phyloP scores from a whole-genome alignment of 257 asterid genomes.

The Thymus quinquecostatus region DNA sequence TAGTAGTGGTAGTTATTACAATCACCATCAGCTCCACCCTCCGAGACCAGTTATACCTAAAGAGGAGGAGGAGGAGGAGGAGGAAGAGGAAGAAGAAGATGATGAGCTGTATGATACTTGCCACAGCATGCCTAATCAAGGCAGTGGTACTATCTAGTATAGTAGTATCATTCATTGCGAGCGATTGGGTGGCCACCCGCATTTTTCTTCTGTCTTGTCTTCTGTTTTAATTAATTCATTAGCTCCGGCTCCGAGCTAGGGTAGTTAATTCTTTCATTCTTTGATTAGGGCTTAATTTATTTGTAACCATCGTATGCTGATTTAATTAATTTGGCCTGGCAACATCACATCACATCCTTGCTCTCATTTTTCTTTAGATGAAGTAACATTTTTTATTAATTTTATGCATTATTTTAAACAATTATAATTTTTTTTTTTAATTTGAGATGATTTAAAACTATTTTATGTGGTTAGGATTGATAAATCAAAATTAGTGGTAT shows the following conservation, averaged over 20 bases:
- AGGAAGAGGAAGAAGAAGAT: conserved; percentile 37
- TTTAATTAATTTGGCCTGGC: background rate
- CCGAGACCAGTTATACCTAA: background rate
- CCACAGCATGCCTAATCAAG: conserved; percentile 35
- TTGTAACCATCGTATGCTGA: background rate
- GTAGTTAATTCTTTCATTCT: background rate
- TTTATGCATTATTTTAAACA: too few species aligned
- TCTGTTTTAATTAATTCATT: too few species aligned
- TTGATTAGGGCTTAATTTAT: background rate
- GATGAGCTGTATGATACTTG: conserved; percentile 38
- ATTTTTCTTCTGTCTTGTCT: background rate
- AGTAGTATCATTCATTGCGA: too few species aligned
- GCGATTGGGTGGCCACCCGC: background rate
- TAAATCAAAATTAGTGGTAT: too few species aligned
- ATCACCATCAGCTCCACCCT: background rate
- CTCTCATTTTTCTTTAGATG: too few species aligned
- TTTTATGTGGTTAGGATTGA: too few species aligned
- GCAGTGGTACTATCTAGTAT: conserved; percentile 42
- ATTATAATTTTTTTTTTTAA: too few species aligned
- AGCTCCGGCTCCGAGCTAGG: too few species aligned
- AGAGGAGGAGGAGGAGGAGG: too few species aligned
- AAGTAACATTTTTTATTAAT: too few species aligned
- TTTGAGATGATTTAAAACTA: too few species aligned
- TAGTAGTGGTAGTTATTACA: background rate
- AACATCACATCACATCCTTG: background rate